These are phyloP conservation scores for Lagenidium giganteum DNA, from an alignment of 352 stramenopile genomes.

Conservation along the genomic window DNA sequence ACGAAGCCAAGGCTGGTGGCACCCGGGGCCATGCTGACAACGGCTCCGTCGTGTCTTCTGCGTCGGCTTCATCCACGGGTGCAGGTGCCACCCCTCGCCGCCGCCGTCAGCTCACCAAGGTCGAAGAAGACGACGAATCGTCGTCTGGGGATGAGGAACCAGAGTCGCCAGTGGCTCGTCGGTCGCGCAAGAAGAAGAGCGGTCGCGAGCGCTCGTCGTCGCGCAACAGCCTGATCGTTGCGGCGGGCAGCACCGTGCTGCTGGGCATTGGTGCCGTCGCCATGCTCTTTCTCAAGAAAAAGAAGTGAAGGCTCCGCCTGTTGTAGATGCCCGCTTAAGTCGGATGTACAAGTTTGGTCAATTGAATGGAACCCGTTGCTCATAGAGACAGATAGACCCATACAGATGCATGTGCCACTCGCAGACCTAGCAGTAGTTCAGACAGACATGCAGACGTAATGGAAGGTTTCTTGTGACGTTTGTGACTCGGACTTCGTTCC, in stretches of 20 bases:
- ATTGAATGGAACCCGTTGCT: no score
- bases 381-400: no score
- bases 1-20: slow-evolving; percentile 14
- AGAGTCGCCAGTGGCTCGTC: no score
- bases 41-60: slow-evolving; percentile 9
- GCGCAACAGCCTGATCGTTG: slow-evolving; percentile 15
- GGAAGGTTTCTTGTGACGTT: no score
- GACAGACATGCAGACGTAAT: no score
- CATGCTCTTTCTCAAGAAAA: slow-evolving; percentile 59
- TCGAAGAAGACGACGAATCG: slow-evolving; percentile 67
- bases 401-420: no score
- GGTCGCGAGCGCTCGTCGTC: slow-evolving; percentile 2
- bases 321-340: no score
- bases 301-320: slow-evolving; percentile 38
- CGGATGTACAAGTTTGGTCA: no score
- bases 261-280: slow-evolving; percentile 41
- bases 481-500: no score
- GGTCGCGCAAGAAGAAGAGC: slow-evolving; percentile 20
- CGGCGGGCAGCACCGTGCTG: slow-evolving; percentile 20
- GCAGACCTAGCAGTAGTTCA: no score
- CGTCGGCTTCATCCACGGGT: no score
- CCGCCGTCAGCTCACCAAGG: slow-evolving; percentile 77
- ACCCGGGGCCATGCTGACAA: slow-evolving; percentile 28
- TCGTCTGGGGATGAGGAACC: slow-evolving; percentile 32
- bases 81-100: no score